A percentile compares a stretch with the other conserved stretches of the same genome.
phyloP scores from a whole-genome alignment of 768 basidiomycete genomes.

The Tephrocybe sp. region DNA sequence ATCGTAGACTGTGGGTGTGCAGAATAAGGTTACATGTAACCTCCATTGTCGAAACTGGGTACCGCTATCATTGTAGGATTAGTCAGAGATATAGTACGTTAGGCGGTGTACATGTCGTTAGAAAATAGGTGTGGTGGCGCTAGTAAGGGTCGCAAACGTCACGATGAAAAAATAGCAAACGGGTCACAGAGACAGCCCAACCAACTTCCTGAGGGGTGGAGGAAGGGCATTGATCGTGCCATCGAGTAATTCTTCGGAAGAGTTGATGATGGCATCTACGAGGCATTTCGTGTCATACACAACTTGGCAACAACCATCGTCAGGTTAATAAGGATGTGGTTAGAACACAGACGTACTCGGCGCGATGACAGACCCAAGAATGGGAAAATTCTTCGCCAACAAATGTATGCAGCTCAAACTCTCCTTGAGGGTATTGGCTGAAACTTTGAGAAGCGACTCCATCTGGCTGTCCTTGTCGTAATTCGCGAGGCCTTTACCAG shows the following conservation, averaged over 20 bases:
- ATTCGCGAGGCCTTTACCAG: slow-evolving; percentile 50
- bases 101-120: slow-evolving; percentile 21
- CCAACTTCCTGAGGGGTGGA: slow-evolving; percentile 30
- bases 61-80: slow-evolving; percentile 11
- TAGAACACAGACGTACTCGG: slow-evolving; percentile 43
- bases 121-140: slow-evolving; percentile 26
- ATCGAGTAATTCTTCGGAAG: slow-evolving; percentile 47
- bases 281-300: slow-evolving; percentile 61
- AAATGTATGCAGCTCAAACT: slow-evolving; percentile 29
- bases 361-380: slow-evolving; percentile 48
- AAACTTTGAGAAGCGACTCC: slow-evolving; percentile 47
- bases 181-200: slow-evolving; percentile 16
- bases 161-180: slow-evolving; percentile 17
- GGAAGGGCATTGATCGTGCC: slow-evolving; percentile 39
- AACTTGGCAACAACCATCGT: slow-evolving; percentile 36
- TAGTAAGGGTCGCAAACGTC: no score
- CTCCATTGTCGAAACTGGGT: not conserved
- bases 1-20: no score
- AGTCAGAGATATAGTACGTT: slow-evolving; percentile 23
- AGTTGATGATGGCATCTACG: slow-evolving; percentile 48
- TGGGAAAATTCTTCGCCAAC: slow-evolving; percentile 38
- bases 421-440: slow-evolving; percentile 49
- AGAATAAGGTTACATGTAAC: no score
- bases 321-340: not conserved
- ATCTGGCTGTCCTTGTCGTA: slow-evolving; percentile 43